Evolutionary conservation across 2,329 filamentous ascomycete species (phyloP).

Genomic region (Ophiostoma sp.): DNA sequence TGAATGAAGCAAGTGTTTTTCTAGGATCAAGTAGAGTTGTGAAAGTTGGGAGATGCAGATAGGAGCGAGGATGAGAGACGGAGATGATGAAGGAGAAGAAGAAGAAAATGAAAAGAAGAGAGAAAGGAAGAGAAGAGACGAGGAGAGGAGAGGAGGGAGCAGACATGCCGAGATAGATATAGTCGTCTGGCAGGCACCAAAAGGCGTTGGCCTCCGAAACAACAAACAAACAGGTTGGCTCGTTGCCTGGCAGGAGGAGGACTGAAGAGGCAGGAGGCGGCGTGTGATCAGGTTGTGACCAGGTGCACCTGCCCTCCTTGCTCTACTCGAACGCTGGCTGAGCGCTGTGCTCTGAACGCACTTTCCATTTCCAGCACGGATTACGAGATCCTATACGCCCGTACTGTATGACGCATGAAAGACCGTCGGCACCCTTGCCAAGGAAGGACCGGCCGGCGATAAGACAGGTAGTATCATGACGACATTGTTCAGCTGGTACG

Average conservation of each 20-base stretch:
- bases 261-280: neutral
- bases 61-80: neutral
- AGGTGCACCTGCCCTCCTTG: neutral
- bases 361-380: neutral
- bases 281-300: conserved; percentile 6
- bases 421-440: conserved; percentile 8
- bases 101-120: neutral
- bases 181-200: neutral
- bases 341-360: neutral
- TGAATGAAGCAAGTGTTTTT: neutral
- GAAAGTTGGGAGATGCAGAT: neutral
- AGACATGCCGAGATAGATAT: neutral
- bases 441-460: conserved; percentile 15
- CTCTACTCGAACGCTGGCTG: neutral
- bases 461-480: conserved; percentile 11
- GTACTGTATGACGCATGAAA: conserved; percentile 15
- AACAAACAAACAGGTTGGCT: conserved; percentile 13
- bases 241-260: neutral
- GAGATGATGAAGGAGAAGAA: neutral
- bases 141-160: neutral
- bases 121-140: neutral
- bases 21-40: neutral
- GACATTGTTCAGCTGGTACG: conserved; percentile 12
- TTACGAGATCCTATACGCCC: neutral
- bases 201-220: neutral